Base-by-base conservation (phyloP, 108 stramenopile genomes). In the Fistulifera solaris region DNA sequence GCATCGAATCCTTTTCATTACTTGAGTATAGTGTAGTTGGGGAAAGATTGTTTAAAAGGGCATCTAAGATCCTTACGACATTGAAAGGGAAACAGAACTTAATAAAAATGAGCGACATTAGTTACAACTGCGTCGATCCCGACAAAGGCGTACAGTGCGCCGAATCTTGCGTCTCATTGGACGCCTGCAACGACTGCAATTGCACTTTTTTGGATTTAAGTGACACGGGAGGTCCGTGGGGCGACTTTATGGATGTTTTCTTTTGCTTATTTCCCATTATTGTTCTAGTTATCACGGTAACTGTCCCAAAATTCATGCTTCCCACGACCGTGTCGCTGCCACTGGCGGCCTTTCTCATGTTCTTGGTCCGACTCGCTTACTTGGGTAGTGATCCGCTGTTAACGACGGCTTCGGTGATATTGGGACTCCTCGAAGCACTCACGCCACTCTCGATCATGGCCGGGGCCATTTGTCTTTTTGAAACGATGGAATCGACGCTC, bases 401-500 rank as follows among this genome's bases (percentile, higher is more conserved):
- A 38, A 65, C 63, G 10, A 50, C 59, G 44, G 75, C 65, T 18
- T 52, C 66, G 17, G 58, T 80, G 12, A 65, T 80, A 11, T 54
- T 63, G 44, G 79, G 79, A 2, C 40, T 80, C 19, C 74, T 75
- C 40, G 78, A 80, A 25, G 78, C 78, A 2, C 27, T 72, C 18
- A 56, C 72, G 21, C 72, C 80, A 0, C 56, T 77, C 0, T 45
- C 63, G 48, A 77, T 77, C 64, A 75, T 81, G 66, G 70, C 71
- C 23, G 76, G 80, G 10, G 76, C 76, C 0, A 77, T 81, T 38
- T 24, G 39, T n/a, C 65, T 80, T 1, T 80, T 80, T 59, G 79
- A 80, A 39, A 76, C 75, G 13, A 80, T 80, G 79, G 79, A 80
- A 38, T 65, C 66, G 1, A 80, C 79, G 17, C 59, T 61, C 26